Evolutionary conservation across 2,329 filamentous ascomycete species (phyloP).

Genomic region (Aspergillus cejpii): DNA sequence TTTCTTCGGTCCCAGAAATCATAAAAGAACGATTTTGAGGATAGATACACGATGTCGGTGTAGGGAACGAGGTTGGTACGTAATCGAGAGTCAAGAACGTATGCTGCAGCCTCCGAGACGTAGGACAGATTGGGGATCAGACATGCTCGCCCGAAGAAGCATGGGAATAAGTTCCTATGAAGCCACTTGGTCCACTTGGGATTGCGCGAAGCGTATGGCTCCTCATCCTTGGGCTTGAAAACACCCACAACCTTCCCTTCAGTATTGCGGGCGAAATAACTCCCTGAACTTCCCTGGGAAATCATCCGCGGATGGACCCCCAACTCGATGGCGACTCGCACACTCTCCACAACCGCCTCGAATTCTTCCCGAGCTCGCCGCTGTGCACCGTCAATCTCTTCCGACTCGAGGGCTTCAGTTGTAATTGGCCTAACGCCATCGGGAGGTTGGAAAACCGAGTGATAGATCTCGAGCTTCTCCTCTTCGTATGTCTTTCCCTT

Average conservation of each 20-base stretch:
- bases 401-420: conserved; percentile 61
- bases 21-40: conserved; percentile 96
- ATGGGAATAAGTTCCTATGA: conserved; percentile 93
- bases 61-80: conserved; percentile 91
- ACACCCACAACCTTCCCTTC: conserved; percentile 94
- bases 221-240: conserved; percentile 98
- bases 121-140: conserved; percentile 97
- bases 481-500: conserved; percentile 70
- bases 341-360: conserved; percentile 80
- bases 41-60: conserved; percentile 87
- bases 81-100: conserved; percentile 84
- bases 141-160: conserved; percentile 90
- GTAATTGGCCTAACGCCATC: conserved; percentile 78
- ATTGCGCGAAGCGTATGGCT: conserved; percentile 92
- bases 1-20: conserved; percentile 93
- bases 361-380: conserved; percentile 74
- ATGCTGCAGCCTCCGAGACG: conserved; percentile 94
- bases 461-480: conserved; percentile 87
- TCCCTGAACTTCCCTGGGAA: conserved; percentile 91
- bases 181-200: conserved; percentile 99
- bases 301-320: conserved; percentile 94
- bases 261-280: conserved; percentile 89
- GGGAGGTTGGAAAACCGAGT: conserved; percentile 91
- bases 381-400: conserved; percentile 49
- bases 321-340: conserved; percentile 81